A percentile compares a stretch with the other conserved stretches of the same genome.
Evolutionary conservation across 2,329 filamentous ascomycete species (phyloP).

Genomic region (Curvularia verruculosa): DNA sequence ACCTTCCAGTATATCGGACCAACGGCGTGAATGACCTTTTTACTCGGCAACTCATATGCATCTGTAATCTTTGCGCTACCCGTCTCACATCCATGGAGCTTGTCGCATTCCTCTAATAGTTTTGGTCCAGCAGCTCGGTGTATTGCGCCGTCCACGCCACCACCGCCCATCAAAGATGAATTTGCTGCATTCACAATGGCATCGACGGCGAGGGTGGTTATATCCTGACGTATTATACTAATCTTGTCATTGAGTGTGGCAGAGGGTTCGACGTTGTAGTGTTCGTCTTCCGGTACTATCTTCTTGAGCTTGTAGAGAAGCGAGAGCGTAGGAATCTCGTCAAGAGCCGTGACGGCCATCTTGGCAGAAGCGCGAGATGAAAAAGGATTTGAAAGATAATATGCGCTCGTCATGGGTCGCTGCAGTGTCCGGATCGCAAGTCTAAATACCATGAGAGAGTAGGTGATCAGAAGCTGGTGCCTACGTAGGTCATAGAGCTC

Average conservation of each 20-base stretch:
- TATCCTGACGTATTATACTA: constrained; percentile 74
- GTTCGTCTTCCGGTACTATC: constrained; percentile 48
- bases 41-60: constrained; percentile 76
- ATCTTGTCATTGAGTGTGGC: constrained; percentile 67
- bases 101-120: constrained; percentile 73
- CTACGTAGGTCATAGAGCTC: neutral
- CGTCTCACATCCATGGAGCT: constrained; percentile 73
- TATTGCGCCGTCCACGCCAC: constrained; percentile 81
- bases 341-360: constrained; percentile 43
- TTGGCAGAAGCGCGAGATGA: constrained; percentile 8
- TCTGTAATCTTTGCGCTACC: constrained; percentile 83
- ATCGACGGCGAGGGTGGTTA: constrained; percentile 78
- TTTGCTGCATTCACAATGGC: constrained; percentile 96
- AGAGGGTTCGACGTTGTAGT: constrained; percentile 23
- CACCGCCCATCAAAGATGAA: constrained; percentile 75
- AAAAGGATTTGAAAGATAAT: constrained; percentile 30
- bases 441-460: constrained; percentile 6
- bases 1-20: constrained; percentile 74
- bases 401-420: constrained; percentile 31
- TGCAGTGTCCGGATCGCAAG: neutral
- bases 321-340: constrained; percentile 67
- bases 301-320: constrained; percentile 68
- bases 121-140: constrained; percentile 77
- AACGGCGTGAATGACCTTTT: constrained; percentile 86
- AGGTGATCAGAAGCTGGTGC: neutral